phyloP scores from a whole-genome alignment of 176 grass and related monocot species.

The Carex parvula region DNA sequence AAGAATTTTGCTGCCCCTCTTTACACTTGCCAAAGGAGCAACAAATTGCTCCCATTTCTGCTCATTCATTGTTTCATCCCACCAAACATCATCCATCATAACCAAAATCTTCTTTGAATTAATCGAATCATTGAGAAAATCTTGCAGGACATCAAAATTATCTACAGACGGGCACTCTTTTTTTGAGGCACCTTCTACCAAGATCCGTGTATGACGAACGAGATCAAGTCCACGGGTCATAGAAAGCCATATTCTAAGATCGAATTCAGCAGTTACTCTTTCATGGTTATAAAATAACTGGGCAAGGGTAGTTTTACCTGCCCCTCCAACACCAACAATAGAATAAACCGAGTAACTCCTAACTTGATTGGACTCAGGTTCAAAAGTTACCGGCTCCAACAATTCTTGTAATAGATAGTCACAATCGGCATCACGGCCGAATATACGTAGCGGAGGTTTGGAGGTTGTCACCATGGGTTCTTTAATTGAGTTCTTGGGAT shows the following conservation, averaged over 20 bases:
- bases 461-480: background rate
- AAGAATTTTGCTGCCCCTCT: background rate
- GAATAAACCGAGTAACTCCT: background rate
- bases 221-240: background rate
- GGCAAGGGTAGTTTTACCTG: slow-evolving; percentile 3
- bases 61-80: background rate
- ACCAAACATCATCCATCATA: slow-evolving; percentile 14
- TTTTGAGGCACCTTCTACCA: background rate
- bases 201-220: background rate
- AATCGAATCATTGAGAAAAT: background rate
- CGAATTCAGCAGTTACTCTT: background rate
- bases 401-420: background rate
- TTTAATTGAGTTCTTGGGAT: background rate
- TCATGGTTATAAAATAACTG: background rate
- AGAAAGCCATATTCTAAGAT: slow-evolving; percentile 17
- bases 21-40: background rate
- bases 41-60: background rate
- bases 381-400: background rate
- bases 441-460: background rate
- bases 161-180: background rate
- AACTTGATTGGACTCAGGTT: background rate
- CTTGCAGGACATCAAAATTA: background rate
- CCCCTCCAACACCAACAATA: slow-evolving; percentile 8
- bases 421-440: background rate
- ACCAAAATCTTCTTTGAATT: slow-evolving; percentile 11